phyloP scores from a whole-genome alignment of 2,329 filamentous ascomycete genomes.

The Aspergillus calidoustus region DNA sequence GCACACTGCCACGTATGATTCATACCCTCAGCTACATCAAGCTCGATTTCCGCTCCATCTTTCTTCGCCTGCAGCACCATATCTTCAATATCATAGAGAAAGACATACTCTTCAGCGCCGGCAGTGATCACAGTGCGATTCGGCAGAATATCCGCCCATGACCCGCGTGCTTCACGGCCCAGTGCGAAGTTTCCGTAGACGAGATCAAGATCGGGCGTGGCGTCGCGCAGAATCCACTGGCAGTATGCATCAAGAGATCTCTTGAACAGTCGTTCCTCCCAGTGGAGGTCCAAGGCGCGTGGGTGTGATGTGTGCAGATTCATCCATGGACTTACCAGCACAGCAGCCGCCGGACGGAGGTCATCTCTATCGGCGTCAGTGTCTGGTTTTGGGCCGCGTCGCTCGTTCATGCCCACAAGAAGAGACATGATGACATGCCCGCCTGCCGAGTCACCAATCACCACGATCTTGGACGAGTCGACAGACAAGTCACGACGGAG shows the following conservation, averaged over 20 bases:
- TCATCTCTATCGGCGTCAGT: background rate
- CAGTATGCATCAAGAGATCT: constrained; percentile 17
- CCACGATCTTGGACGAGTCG: constrained; percentile 12
- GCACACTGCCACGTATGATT: constrained; percentile 25
- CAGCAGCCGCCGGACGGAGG: constrained; percentile 5
- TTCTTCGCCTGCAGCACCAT: constrained; percentile 15
- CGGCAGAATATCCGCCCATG: constrained; percentile 23
- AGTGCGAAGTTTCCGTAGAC: constrained; percentile 20
- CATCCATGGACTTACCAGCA: constrained; percentile 23
- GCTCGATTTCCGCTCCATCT: constrained; percentile 6
- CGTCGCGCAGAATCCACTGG: constrained; percentile 10
- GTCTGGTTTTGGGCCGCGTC: background rate
- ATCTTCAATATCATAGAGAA: constrained; percentile 23
- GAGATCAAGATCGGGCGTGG: background rate
- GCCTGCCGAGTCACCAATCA: constrained; percentile 23
- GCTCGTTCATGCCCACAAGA: constrained; percentile 11
- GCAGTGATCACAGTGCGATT: constrained; percentile 20
- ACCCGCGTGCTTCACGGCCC: constrained; percentile 10
- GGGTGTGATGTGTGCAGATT: constrained; percentile 22
- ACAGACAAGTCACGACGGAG: constrained; percentile 11
- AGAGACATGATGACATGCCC: constrained; percentile 19
- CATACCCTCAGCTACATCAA: constrained; percentile 15
- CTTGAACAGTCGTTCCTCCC: constrained; percentile 25
- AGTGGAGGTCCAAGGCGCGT: constrained; percentile 8
- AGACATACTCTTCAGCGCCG: constrained; percentile 21